A percentile compares a stretch with the other conserved stretches of the same genome.
phyloP scores from a whole-genome alignment of 306 rosid genomes.

The Cicer arietinum region DNA sequence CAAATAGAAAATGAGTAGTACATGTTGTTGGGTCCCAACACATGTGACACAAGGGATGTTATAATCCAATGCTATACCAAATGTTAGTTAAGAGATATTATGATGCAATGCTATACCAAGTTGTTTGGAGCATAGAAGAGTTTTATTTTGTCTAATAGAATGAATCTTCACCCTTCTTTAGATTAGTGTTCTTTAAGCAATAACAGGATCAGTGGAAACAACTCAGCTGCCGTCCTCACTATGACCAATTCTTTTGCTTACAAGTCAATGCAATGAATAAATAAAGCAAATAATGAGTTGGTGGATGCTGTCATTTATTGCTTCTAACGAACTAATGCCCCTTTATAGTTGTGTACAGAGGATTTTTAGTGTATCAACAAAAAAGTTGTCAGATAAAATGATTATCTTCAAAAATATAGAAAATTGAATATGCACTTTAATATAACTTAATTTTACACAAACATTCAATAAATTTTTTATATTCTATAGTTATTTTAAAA shows the following conservation, averaged over 20 bases:
- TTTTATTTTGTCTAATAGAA: constrained; percentile 11
- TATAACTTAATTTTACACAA: too few species aligned
- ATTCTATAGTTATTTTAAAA: too few species aligned
- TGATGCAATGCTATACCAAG: neutral
- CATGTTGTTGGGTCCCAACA: too few species aligned
- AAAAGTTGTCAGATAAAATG: too few species aligned
- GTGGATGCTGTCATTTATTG: constrained; percentile 45
- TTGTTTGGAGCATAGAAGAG: constrained; percentile 21
- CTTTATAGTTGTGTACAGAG: neutral
- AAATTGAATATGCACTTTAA: too few species aligned
- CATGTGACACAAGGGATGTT: neutral
- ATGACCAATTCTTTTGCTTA: constrained; percentile 42
- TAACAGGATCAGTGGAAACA: constrained; percentile 40
- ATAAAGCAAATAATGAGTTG: constrained; percentile 43
- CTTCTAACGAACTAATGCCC: constrained; percentile 49
- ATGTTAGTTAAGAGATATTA: neutral
- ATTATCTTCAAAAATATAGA: too few species aligned
- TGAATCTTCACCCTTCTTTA: constrained; percentile 22
- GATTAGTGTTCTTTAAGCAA: constrained; percentile 47
- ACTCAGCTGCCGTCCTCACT: neutral
- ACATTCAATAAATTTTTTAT: too few species aligned
- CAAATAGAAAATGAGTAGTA: neutral
- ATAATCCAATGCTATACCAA: neutral
- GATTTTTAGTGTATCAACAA: too few species aligned
- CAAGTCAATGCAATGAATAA: constrained; percentile 42